Evolutionary conservation across 2,329 filamentous ascomycete genomes (phyloP).

Genomic region (Fonsecaea monophora): DNA sequence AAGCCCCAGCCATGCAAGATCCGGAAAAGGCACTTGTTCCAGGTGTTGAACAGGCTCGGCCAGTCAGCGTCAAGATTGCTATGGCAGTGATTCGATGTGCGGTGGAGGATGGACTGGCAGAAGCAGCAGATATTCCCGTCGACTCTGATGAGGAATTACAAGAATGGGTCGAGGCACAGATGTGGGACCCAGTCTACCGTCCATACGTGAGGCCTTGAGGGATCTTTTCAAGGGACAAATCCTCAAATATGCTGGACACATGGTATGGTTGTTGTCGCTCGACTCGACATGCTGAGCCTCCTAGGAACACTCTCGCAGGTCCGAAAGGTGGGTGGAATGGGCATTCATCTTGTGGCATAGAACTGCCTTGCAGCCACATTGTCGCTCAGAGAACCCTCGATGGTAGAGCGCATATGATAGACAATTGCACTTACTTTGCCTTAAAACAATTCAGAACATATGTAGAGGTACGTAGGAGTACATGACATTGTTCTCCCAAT

Average conservation of each 20-base stretch:
- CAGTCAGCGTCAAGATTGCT: conserved; percentile 79
- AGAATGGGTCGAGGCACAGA: conserved; percentile 51
- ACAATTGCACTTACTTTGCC: not conserved
- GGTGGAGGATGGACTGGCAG: conserved; percentile 71
- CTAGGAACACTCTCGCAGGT: not conserved
- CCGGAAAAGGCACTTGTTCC: conserved; percentile 72
- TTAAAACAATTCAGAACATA: not conserved
- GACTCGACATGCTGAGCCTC: not conserved
- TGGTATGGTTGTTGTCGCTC: not conserved
- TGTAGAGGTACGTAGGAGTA: not conserved
- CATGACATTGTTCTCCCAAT: not conserved
- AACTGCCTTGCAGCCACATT: not conserved
- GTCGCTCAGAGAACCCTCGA: not conserved
- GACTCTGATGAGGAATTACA: conserved; percentile 46
- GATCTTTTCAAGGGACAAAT: not conserved
- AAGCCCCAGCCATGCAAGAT: conserved; percentile 73
- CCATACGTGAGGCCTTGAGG: conserved; percentile 16
- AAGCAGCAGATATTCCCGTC: conserved; percentile 68
- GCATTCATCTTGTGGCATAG: not conserved
- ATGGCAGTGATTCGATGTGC: conserved; percentile 75
- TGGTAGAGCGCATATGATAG: not conserved
- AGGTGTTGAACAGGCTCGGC: conserved; percentile 74
- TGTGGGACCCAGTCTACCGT: conserved; percentile 51
- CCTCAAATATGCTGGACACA: not conserved
- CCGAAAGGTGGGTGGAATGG: not conserved